Percentiles rank a stretch among this genome's conserved stretches.
These are phyloP conservation scores for Aechmea fasciata DNA, from an alignment of 176 grass and related monocot genomes.

Conservation along the genomic window DNA sequence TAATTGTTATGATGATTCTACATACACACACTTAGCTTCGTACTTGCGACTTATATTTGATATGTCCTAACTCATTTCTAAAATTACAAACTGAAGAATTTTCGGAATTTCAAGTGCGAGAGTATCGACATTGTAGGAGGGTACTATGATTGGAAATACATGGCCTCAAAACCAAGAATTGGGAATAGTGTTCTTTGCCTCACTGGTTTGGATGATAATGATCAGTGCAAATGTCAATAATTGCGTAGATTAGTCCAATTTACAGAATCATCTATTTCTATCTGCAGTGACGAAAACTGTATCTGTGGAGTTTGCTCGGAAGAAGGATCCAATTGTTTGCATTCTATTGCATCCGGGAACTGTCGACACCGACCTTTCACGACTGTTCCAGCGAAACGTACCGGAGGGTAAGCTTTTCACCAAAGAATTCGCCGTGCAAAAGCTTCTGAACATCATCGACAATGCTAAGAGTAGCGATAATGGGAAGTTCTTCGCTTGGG, in stretches of 20 bases:
- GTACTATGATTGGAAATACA: too few species aligned
- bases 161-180: too few species aligned
- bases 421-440: slow-evolving; percentile 61
- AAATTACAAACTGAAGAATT: too few species aligned
- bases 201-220: too few species aligned
- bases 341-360: slow-evolving; percentile 87
- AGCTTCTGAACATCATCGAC: slow-evolving; percentile 50
- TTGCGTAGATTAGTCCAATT: not conserved
- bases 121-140: too few species aligned
- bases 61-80: too few species aligned
- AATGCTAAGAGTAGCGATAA: slow-evolving; percentile 56
- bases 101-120: too few species aligned
- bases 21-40: too few species aligned
- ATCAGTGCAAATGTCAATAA: too few species aligned
- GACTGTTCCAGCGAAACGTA: slow-evolving; percentile 70
- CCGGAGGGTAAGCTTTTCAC: slow-evolving; percentile 69
- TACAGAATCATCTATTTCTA: slow-evolving; percentile 5
- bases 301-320: slow-evolving; percentile 63
- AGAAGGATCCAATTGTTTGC: slow-evolving; percentile 55
- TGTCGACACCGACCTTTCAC: slow-evolving; percentile 77
- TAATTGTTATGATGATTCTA: not conserved
- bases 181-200: too few species aligned
- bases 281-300: slow-evolving; percentile 74
- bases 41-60: too few species aligned
- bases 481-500: slow-evolving; percentile 91